Evolutionary conservation across 495 filamentous ascomycete species (phyloP), one percentile per base, ranked within the genome.

Genomic region (Lophiotrema nucula): DNA sequence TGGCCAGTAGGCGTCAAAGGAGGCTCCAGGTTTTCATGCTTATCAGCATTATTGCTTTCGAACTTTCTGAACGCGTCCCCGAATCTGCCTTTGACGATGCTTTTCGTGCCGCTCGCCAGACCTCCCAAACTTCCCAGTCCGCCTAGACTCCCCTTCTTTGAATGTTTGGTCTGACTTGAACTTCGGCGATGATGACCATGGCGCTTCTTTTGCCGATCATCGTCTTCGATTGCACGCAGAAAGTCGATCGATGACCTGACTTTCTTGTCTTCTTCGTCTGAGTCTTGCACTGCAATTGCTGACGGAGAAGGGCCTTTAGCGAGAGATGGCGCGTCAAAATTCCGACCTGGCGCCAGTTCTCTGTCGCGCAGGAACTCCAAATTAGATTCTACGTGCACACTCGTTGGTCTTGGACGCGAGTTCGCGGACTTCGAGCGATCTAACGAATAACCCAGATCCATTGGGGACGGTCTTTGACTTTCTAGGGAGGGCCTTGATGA

Each of bases 41-140:
- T 71, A 22, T 63, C 69, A 28, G 52, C 44, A 24, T 77, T 79
- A 59, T 81, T 82, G 21, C 80, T 80, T 68, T 98, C 93, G 64
- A 98, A 98, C 4, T 88, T 82, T 59, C 92, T 87, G 76, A 98
- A 97, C 3, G 95, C 92, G 49, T 97, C 95, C 1, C 95, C 91
- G 71, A 98, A 97, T 69, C 88, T 90, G 6, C 92, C 89, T 23
- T 86, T 86, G 22, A 98, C 78, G 35, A 96, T 80, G n/a, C 81
- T 88, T 71, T 95, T 96, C 52, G 88, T 87, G 25, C 88, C 87
- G 1, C 83, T 80, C 3, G 88, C 85, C 25, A 93, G 76, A 1
- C 85, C 90, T 13, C 87, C 85, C 51, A 98, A 77, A 69, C 89
- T 95, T 19, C 87, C 78, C 25, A 93, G 76, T 1, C 85, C 90